Percentiles rank a stretch among this genome's conserved stretches.
phyloP scores from a whole-genome alignment of 1,284 basidiomycete genomes.

The Caloboletus firmus region DNA sequence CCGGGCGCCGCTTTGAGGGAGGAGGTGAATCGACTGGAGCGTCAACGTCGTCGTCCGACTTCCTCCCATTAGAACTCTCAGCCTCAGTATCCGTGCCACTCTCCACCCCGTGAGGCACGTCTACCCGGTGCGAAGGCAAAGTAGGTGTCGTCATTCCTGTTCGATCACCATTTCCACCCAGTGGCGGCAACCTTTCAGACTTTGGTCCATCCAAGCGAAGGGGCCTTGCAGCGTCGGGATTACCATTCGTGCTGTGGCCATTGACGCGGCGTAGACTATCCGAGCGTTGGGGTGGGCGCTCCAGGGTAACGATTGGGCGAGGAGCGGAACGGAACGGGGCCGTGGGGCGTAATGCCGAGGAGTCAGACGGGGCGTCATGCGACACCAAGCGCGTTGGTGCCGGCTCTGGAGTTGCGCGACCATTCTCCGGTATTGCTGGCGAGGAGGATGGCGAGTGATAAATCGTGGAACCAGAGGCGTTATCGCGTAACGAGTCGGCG shows the following conservation, averaged over 20 bases:
- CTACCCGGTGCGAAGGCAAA: slow-evolving; percentile 59
- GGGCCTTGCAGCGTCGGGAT: slow-evolving; percentile 10
- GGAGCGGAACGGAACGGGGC: slow-evolving; percentile 20
- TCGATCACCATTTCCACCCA: slow-evolving; percentile 22
- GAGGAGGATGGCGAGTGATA: slow-evolving; percentile 36
- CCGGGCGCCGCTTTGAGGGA: slow-evolving; percentile 47
- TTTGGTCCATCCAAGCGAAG: slow-evolving; percentile 21
- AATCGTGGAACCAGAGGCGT: slow-evolving; percentile 29
- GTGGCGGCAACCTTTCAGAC: slow-evolving; percentile 22
- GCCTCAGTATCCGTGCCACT: slow-evolving; percentile 71
- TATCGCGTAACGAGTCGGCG: slow-evolving; percentile 27
- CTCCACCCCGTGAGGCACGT: slow-evolving; percentile 70
- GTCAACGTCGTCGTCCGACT: slow-evolving; percentile 33
- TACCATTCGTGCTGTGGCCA: slow-evolving; percentile 9
- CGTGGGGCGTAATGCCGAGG: slow-evolving; percentile 9
- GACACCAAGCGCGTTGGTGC: slow-evolving; percentile 27
- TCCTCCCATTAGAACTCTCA: slow-evolving; percentile 46
- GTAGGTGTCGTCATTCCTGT: slow-evolving; percentile 43
- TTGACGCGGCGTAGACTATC: slow-evolving; percentile 23
- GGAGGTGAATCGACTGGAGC: slow-evolving; percentile 41
- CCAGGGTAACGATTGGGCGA: slow-evolving; percentile 24
- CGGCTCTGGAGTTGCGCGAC: slow-evolving; percentile 19
- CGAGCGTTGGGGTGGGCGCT: slow-evolving; percentile 29
- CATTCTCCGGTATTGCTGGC: slow-evolving; percentile 27
- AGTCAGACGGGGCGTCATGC: slow-evolving; percentile 15